Percentiles rank a stretch among this genome's conserved stretches.
These are phyloP conservation scores for Gloeopeniophorella convolvens DNA, from an alignment of 768 basidiomycete species.

Conservation along the genomic window DNA sequence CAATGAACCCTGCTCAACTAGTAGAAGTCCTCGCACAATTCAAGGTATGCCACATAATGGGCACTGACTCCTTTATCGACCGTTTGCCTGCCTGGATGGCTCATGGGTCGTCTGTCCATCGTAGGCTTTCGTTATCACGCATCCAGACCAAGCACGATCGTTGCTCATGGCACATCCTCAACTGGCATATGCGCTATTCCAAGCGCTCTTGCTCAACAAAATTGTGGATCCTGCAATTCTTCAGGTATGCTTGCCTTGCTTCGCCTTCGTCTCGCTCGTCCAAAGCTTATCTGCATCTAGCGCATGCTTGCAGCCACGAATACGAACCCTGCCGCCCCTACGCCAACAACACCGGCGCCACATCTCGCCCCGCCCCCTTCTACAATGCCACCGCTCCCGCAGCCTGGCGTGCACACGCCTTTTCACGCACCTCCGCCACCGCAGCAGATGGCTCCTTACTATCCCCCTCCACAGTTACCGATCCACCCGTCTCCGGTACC, in stretches of 20 bases:
- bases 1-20: constrained; percentile 74
- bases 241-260: constrained; percentile 44
- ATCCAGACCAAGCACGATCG: constrained; percentile 82
- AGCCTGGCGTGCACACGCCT: constrained; percentile 17
- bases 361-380: constrained; percentile 21
- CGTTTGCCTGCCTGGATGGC: too few relatives aligned
- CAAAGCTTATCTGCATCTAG: constrained; percentile 21
- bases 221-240: constrained; percentile 86
- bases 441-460: constrained; percentile 23
- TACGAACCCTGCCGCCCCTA: constrained; percentile 7
- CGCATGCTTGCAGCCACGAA: constrained; percentile 45
- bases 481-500: constrained; percentile 31
- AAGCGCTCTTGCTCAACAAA: constrained; percentile 87
- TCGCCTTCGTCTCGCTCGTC: neutral
- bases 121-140: constrained; percentile 87
- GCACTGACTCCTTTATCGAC: neutral
- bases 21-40: constrained; percentile 96
- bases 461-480: constrained; percentile 22
- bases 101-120: neutral
- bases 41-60: constrained; percentile 59
- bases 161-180: constrained; percentile 84
- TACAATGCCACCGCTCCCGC: constrained; percentile 25
- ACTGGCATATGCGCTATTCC: constrained; percentile 93
- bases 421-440: constrained; percentile 17
- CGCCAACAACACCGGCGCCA: constrained; percentile 21